Evolutionary conservation across 2,329 filamentous ascomycete genomes (phyloP).

Genomic region (Aureobasidium sp.): DNA sequence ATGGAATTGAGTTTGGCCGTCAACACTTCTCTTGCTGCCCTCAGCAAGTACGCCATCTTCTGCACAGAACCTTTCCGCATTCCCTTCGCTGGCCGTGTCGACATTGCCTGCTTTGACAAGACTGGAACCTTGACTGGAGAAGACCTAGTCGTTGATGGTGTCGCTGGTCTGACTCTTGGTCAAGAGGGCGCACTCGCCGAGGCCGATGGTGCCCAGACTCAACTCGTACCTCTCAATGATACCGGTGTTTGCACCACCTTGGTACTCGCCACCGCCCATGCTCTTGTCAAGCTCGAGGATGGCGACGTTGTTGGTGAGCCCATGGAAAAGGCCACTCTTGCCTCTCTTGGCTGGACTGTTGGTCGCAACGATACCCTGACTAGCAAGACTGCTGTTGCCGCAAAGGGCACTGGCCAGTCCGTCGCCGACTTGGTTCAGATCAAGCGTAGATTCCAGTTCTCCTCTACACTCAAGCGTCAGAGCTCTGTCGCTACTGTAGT

Average conservation of each 20-base stretch:
- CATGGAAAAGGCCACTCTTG: constrained; percentile 95
- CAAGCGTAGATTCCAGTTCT: constrained; percentile 96
- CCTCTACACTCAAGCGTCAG: constrained; percentile 89
- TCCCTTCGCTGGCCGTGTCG: constrained; percentile 88
- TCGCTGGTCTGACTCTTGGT: constrained; percentile 77
- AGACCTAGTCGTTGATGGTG: constrained; percentile 92
- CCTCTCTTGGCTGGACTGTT: constrained; percentile 86
- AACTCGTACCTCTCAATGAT: constrained; percentile 63
- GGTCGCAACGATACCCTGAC: constrained; percentile 79
- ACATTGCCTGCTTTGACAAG: constrained; percentile 97
- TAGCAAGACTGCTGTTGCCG: constrained; percentile 51
- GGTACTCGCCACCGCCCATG: constrained; percentile 90
- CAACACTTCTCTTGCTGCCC: constrained; percentile 89
- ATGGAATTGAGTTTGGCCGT: constrained; percentile 98
- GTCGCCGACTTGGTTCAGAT: constrained; percentile 77
- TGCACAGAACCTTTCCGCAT: constrained; percentile 99
- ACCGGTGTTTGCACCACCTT: constrained; percentile 77
- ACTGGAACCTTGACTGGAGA: constrained; percentile 95
- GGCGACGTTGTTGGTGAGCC: constrained; percentile 96
- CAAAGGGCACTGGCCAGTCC: constrained; percentile 37
- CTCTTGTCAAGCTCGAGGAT: constrained; percentile 91
- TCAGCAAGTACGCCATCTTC: constrained; percentile 95
- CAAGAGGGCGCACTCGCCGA: constrained; percentile 58
- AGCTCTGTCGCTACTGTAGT: constrained; percentile 85
- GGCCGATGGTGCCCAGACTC: constrained; percentile 73